These are phyloP conservation scores for Penicillium roqueforti DNA, from an alignment of 495 filamentous ascomycete species.

Conservation along the genomic window DNA sequence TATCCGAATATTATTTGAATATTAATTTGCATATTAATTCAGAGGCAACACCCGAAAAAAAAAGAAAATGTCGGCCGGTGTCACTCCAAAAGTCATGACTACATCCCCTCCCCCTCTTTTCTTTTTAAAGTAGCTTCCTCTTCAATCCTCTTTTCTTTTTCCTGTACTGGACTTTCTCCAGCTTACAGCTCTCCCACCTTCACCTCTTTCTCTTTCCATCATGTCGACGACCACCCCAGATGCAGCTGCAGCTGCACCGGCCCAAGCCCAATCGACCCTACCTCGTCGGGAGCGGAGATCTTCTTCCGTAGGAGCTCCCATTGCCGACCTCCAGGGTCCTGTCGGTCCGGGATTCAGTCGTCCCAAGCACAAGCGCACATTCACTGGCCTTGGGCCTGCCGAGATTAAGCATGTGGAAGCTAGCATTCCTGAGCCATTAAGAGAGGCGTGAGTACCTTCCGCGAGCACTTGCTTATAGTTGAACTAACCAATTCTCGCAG, in stretches of 20 bases:
- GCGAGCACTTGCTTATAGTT: not conserved
- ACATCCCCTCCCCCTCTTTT: constrained; percentile 16
- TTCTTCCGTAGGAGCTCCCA: constrained; percentile 74
- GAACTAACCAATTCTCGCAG: constrained; percentile 34
- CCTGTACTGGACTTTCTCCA: constrained; percentile 8
- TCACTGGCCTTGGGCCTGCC: constrained; percentile 80
- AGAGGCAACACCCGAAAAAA: no score
- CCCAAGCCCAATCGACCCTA: no score
- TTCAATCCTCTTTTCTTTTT: constrained; percentile 13
- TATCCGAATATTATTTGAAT: no score
- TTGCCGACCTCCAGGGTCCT: constrained; percentile 76
- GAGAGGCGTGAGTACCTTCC: constrained; percentile 60
- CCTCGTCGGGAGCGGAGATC: constrained; percentile 60
- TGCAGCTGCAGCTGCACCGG: not conserved
- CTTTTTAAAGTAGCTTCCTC: constrained; percentile 8
- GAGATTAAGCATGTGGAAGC: constrained; percentile 94
- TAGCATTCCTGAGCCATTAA: constrained; percentile 80
- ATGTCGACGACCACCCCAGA: constrained; percentile 2
- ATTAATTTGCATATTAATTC: no score
- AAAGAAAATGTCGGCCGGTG: constrained; percentile 3
- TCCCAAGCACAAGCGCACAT: constrained; percentile 93
- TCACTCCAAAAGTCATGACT: constrained; percentile 9
- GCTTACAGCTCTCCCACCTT: not conserved
- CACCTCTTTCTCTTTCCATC: not conserved
- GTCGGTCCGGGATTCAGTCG: constrained; percentile 67